A percentile compares a stretch with the other conserved stretches of the same genome.
Evolutionary conservation across 208 protist species (phyloP).

Genomic region (Acanthamoeba quina): DNA sequence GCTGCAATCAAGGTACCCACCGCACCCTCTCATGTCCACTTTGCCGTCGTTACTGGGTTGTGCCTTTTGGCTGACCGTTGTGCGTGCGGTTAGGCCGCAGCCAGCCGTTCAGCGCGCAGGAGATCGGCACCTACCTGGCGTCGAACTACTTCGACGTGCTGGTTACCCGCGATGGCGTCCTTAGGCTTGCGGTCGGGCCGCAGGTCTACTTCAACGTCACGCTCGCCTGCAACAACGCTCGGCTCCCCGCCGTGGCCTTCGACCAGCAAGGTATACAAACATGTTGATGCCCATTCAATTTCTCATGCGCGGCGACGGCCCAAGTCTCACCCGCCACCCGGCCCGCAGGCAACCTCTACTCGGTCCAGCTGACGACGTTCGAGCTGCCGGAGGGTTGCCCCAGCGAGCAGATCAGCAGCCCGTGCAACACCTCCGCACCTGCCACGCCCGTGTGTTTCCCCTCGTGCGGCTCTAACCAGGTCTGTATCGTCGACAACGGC

Average conservation of each 20-base stretch:
- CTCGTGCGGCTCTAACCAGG: neutral
- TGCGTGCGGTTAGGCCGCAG: neutral
- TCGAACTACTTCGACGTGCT: slow-evolving; percentile 14
- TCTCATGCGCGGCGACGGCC: too few species aligned
- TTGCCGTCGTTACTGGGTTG: too few species aligned
- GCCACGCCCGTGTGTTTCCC: neutral
- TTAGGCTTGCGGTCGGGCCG: neutral
- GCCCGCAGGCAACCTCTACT: slow-evolving; percentile 8
- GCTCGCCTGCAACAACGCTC: neutral
- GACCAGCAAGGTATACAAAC: neutral
- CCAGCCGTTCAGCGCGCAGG: slow-evolving; percentile 26
- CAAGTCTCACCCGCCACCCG: too few species aligned
- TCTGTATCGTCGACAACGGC: neutral
- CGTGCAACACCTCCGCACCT: neutral
- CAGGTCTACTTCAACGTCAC: slow-evolving; percentile 19
- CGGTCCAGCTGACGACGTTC: neutral
- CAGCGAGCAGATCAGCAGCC: neutral
- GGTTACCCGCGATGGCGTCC: slow-evolving; percentile 15
- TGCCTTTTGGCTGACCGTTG: neutral
- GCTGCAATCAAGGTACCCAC: slow-evolving; percentile 11
- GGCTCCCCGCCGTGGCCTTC: neutral
- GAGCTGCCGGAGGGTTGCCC: neutral
- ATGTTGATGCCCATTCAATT: too few species aligned
- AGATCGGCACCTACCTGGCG: slow-evolving; percentile 30
- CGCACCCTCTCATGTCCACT: too few species aligned